Conservation (phyloP, 768 basidiomycete genomes). For the Sporobolomyces phaffii region DNA sequence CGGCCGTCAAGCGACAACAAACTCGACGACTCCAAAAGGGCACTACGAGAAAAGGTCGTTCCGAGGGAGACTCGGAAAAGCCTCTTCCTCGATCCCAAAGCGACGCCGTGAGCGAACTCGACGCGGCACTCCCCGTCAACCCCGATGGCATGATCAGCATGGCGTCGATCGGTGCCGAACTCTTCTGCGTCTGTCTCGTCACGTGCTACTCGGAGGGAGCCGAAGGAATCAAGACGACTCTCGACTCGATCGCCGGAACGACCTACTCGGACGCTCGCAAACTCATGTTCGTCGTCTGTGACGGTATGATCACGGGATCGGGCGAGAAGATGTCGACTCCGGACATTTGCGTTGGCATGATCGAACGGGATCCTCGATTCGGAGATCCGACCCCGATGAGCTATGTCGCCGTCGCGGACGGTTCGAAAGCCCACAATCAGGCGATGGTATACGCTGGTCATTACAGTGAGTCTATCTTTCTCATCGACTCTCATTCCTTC, state of each 20-base stretch:
- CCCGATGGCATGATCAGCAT: slow-evolving; percentile 67
- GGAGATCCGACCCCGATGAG: slow-evolving; percentile 93
- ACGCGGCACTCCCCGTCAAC: slow-evolving; percentile 55
- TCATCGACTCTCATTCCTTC: neutral
- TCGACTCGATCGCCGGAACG: slow-evolving; percentile 87
- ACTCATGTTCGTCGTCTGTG: slow-evolving; percentile 85
- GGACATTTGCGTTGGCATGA: slow-evolving; percentile 83
- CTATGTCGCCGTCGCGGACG: slow-evolving; percentile 83
- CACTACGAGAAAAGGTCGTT: slow-evolving; percentile 6
- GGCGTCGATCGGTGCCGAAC: slow-evolving; percentile 84
- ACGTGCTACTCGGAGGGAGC: slow-evolving; percentile 98
- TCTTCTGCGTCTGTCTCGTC: slow-evolving; percentile 90
- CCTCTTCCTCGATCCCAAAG: neutral
- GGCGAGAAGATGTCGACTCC: slow-evolving; percentile 95
- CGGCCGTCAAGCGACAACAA: slow-evolving; percentile 46
- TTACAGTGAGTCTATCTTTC: slow-evolving; percentile 64
- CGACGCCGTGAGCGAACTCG: slow-evolving; percentile 51
- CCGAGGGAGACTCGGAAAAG: slow-evolving; percentile 10
- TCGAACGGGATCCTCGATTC: slow-evolving; percentile 91
- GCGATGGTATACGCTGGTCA: slow-evolving; percentile 99
- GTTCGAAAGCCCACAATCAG: slow-evolving; percentile 80
- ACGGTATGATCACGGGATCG: slow-evolving; percentile 97
- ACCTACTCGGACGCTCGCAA: slow-evolving; percentile 88
- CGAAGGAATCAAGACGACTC: slow-evolving; percentile 79
- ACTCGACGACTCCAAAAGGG: slow-evolving; percentile 41